A percentile compares a stretch with the other conserved stretches of the same genome.
Conservation (phyloP, 1,139 yeast genomes). For the Magnusiomyces tetraspermus region DNA sequence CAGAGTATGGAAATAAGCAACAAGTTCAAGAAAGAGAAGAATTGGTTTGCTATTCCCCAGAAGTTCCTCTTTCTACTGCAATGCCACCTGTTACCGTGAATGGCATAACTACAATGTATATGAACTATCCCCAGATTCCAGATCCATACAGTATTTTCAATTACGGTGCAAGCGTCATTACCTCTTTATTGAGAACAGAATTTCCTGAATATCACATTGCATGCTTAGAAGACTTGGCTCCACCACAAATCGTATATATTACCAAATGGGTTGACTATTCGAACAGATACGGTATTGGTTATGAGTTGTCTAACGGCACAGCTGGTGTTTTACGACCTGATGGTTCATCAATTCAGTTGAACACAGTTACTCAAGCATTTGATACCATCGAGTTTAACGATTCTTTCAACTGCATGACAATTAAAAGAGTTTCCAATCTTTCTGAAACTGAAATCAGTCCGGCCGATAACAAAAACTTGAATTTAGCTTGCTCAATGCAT, state of each 20-base stretch:
- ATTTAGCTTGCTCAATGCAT: constrained; percentile 26
- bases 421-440: constrained; percentile 6
- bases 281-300: constrained; percentile 90
- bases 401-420: constrained; percentile 6
- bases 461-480: constrained; percentile 24
- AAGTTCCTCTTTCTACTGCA: neutral
- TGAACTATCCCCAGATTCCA: neutral
- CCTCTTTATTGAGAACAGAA: neutral
- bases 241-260: constrained; percentile 38
- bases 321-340: constrained; percentile 61
- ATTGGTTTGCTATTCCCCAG: neutral
- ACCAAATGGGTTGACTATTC: constrained; percentile 98
- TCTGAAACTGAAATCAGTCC: constrained; percentile 8
- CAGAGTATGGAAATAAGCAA: too few species aligned
- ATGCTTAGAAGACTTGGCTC: neutral
- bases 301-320: constrained; percentile 81
- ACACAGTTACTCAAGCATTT: constrained; percentile 13
- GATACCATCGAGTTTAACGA: constrained; percentile 10
- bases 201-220: neutral
- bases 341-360: constrained; percentile 18
- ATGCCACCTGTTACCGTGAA: neutral
- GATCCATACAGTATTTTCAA: neutral
- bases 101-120: neutral
- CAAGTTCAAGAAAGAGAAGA: neutral
- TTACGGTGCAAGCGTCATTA: neutral